Percentiles rank a stretch among this genome's conserved stretches.
Evolutionary conservation across 78 protist genomes (phyloP).

Genomic region (Emiliania huxleyi): DNA sequence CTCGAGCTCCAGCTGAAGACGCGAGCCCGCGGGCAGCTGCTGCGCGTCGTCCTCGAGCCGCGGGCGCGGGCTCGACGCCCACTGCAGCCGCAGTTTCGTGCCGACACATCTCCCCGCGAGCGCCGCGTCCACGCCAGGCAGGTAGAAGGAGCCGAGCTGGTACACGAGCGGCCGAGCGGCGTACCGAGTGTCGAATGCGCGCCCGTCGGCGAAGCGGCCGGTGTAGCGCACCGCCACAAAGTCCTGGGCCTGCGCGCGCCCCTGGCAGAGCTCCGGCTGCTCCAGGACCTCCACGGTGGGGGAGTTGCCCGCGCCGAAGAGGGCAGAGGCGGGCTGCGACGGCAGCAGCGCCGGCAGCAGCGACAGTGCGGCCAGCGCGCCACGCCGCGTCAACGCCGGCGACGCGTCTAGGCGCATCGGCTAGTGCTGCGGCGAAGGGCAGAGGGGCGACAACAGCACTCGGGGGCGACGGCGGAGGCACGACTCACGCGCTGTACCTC

Average conservation of each 20-base stretch:
- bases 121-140: background rate
- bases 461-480: no score
- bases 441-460: no score
- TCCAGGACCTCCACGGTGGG: background rate
- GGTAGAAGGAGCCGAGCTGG: constrained; percentile 5
- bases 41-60: no score
- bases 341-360: background rate
- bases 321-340: background rate
- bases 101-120: background rate
- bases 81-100: background rate
- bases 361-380: no score
- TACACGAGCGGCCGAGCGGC: background rate
- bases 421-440: no score
- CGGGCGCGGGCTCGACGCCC: background rate
- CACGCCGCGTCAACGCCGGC: no score
- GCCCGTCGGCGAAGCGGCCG: background rate
- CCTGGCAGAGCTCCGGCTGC: background rate
- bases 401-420: no score
- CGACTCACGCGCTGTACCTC: no score
- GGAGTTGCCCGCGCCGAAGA: background rate
- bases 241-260: background rate
- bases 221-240: background rate
- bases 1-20: background rate
- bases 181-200: background rate
- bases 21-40: background rate